Evolutionary conservation across 306 rosid genomes (phyloP), one percentile per base, ranked within the genome.

Genomic region (Notholithocarpus densiflorus): DNA sequence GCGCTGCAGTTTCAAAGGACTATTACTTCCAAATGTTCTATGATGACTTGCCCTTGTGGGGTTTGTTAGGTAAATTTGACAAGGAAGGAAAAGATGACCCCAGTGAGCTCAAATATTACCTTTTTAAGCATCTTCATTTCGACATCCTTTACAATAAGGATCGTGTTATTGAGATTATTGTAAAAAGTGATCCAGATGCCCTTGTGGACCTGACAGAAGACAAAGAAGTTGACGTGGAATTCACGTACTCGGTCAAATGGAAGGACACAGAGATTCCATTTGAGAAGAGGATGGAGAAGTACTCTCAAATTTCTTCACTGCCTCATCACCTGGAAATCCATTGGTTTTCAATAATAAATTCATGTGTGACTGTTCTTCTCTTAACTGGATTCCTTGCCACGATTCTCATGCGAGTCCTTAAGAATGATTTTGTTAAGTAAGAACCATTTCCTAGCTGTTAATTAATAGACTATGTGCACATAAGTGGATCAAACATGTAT

Each of bases 1-100:
- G 87, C 75, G 52, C 20, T 12, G 90, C 90, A 24, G 85, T 87
- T 23, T 82, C 81, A 52, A 87, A 85, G 82, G 88, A 87, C 86
- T 87, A 87, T 27, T 87, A 82, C 37, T 85, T 74, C 56, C 81
- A 75, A 68, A 87, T 87, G 87, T 85, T 82, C 80, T 85, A 82
- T 78, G 90, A 87, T 66, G 90, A 87, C 65, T 85, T 87, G 62
- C 88, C 90, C 19, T 77, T 87, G 65, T 87, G 90, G 90, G 88
- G 88, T 53, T 87, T 85, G 78, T 77, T 87, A 7, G 88, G 90
- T 59, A 87, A 59, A 80, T 78, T 84, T 80, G 84, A 82, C 7
- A 80, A 56, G 64, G 85, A 80, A 56, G 86, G 81, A 43, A 80
- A 70, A 37, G 84, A 87, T 65, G 86, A 87, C 11, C 51, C 64